phyloP scores from a whole-genome alignment of 305 asterid species.

The Fraxinus floribunda region DNA sequence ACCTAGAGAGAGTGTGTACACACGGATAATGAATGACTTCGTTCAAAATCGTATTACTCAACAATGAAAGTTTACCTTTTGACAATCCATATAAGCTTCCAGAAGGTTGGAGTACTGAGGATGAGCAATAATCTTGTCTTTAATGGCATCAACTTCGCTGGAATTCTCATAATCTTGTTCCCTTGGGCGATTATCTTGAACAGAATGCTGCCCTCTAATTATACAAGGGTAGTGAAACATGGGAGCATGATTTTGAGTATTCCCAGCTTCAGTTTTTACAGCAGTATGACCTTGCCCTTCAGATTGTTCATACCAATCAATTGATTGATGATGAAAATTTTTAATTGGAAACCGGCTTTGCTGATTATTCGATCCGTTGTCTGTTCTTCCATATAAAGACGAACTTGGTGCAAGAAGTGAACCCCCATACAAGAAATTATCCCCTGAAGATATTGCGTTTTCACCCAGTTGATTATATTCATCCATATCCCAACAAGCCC shows the following conservation, averaged over 20 bases:
- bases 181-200: conserved; percentile 37
- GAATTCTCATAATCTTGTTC: conserved; percentile 32
- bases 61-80: conserved; percentile 50
- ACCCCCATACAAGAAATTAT: conserved; percentile 52
- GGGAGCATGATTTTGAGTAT: conserved; percentile 38
- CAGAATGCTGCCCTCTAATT: conserved; percentile 29
- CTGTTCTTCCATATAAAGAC: conserved; percentile 46
- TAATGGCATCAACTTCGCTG: conserved; percentile 56
- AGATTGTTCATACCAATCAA: conserved; percentile 49
- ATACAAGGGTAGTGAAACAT: conserved; percentile 44
- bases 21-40: background rate
- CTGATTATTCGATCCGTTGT: conserved; percentile 25
- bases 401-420: conserved; percentile 52
- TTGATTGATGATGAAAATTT: conserved; percentile 45
- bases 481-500: conserved; percentile 44
- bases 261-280: conserved; percentile 67
- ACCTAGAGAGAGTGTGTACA: conserved; percentile 40
- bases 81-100: conserved; percentile 89
- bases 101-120: conserved; percentile 83
- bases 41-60: background rate
- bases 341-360: conserved; percentile 24
- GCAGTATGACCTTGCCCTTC: conserved; percentile 32
- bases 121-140: conserved; percentile 84
- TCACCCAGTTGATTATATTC: conserved; percentile 62
- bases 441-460: conserved; percentile 41